phyloP scores from a whole-genome alignment of 306 rosid genomes.

The Vigna unguiculata region DNA sequence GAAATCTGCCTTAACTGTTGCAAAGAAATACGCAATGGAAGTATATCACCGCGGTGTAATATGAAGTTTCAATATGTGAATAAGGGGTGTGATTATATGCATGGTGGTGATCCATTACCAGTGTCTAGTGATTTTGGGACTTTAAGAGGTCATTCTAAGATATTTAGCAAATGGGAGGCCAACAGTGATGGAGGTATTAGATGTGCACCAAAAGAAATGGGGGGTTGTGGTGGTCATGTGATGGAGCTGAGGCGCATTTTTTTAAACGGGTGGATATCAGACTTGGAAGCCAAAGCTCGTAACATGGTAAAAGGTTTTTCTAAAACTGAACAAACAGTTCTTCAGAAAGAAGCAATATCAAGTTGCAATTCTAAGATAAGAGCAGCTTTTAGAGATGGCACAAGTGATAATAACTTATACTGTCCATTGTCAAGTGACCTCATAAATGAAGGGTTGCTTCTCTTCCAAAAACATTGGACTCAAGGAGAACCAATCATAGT shows the following conservation, averaged over 20 bases:
- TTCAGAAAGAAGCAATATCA: conserved; percentile 34
- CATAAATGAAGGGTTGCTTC: conserved; percentile 38
- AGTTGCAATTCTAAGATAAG: conserved; percentile 45
- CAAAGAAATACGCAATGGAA: conserved; percentile 63
- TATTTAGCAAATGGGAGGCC: conserved; percentile 53
- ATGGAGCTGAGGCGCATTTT: conserved; percentile 66
- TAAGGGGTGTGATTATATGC: conserved; percentile 72
- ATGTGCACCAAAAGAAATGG: conserved; percentile 70
- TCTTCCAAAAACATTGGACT: conserved; percentile 65
- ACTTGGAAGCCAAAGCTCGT: conserved; percentile 59
- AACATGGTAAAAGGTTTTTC: not conserved
- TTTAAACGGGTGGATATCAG: conserved; percentile 60
- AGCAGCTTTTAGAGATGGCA: conserved; percentile 62
- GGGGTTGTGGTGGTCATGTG: conserved; percentile 62
- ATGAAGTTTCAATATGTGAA: conserved; percentile 60
- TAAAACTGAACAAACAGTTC: conserved; percentile 19
- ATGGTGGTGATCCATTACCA: conserved; percentile 68
- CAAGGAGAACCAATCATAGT: conserved; percentile 79
- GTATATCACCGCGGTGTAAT: conserved; percentile 47
- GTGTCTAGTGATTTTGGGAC: conserved; percentile 30
- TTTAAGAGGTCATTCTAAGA: conserved; percentile 32
- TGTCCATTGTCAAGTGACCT: conserved; percentile 58
- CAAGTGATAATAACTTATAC: conserved; percentile 56
- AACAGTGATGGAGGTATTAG: conserved; percentile 53
- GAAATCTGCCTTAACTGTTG: conserved; percentile 80